phyloP scores from a whole-genome alignment of 352 stramenopile species.

The Globisporangium spinosum region DNA sequence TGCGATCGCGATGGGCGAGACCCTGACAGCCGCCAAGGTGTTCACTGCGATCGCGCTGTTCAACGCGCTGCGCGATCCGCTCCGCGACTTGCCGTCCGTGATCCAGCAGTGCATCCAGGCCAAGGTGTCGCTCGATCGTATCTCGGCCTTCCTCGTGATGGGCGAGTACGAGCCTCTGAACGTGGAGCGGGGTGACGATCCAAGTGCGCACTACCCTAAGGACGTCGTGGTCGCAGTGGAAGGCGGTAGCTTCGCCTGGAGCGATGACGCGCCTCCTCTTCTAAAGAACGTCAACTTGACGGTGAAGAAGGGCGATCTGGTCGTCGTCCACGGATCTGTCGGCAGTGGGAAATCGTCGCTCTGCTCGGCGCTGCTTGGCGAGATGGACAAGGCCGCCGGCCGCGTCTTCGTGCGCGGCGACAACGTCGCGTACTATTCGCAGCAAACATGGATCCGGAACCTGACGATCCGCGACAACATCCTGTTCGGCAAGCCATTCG shows the following conservation, averaged over 20 bases:
- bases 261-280: background rate
- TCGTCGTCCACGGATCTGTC: background rate
- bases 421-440: background rate
- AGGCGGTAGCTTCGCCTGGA: background rate
- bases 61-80: background rate
- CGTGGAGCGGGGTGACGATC: background rate
- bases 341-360: background rate
- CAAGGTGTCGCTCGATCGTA: background rate
- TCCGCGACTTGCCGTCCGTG: background rate
- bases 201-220: background rate
- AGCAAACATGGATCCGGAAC: background rate
- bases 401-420: background rate
- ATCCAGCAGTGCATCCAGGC: background rate
- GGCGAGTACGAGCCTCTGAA: background rate
- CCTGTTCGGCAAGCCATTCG: background rate
- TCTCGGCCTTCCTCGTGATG: background rate
- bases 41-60: background rate
- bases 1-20: slow-evolving; percentile 26
- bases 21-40: slow-evolving; percentile 23
- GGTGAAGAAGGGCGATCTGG: background rate
- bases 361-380: background rate
- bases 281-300: background rate
- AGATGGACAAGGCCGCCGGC: background rate
- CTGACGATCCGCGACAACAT: background rate
- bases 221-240: background rate